These are phyloP conservation scores for Ceratocystis lukuohia DNA, from an alignment of 2,329 filamentous ascomycete species.

Conservation along the genomic window DNA sequence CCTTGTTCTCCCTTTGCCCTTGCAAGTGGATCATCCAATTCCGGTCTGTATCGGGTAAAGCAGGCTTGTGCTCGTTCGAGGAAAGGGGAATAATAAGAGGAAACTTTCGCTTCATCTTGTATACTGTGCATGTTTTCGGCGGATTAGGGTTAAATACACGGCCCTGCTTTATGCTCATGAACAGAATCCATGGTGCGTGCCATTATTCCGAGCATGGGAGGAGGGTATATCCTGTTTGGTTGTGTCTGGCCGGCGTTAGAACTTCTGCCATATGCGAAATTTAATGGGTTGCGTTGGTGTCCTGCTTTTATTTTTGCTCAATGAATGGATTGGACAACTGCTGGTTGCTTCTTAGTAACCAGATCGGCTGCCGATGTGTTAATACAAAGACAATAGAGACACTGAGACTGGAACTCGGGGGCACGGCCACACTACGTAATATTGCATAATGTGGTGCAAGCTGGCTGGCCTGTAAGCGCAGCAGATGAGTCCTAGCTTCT, in stretches of 20 bases:
- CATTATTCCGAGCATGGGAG: too few relatives aligned
- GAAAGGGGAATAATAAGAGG: background rate
- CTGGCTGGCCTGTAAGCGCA: background rate
- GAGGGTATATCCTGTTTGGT: too few relatives aligned
- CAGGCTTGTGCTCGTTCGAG: background rate
- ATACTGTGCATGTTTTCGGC: background rate
- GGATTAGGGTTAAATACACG: background rate
- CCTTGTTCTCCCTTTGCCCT: background rate
- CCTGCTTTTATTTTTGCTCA: too few relatives aligned
- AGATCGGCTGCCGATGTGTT: background rate
- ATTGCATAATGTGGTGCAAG: background rate
- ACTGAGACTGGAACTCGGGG: background rate
- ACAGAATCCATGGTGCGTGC: background rate
- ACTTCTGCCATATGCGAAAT: too few relatives aligned
- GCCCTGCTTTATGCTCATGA: background rate
- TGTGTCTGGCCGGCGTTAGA: too few relatives aligned
- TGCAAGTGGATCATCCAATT: background rate
- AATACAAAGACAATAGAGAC: background rate
- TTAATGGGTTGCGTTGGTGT: too few relatives aligned
- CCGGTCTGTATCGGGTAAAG: background rate
- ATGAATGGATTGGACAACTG: too few relatives aligned
- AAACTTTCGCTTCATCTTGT: background rate
- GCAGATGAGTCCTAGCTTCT: background rate
- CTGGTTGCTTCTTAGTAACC: too few relatives aligned
- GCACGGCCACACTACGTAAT: too few relatives aligned